These are phyloP conservation scores for Aleurites moluccanus DNA, from an alignment of 441 rosid genomes.

Conservation along the genomic window DNA sequence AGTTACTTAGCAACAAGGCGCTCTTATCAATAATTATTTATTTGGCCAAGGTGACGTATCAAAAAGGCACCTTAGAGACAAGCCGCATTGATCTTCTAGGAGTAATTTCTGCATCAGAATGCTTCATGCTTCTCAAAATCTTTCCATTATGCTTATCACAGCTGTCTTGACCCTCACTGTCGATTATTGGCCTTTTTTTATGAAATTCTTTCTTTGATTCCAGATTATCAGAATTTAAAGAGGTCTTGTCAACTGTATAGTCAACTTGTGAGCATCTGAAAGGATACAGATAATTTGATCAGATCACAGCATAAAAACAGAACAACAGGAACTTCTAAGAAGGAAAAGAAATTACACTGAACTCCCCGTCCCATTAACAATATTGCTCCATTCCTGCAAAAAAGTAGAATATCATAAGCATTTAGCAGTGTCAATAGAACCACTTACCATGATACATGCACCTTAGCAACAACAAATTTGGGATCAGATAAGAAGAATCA, in stretches of 20 bases:
- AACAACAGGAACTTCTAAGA: conserved; percentile 17
- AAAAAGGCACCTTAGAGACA: conserved; percentile 50
- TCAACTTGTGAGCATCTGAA: conserved; percentile 49
- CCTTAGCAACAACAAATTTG: neutral
- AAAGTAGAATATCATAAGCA: conserved; percentile 23
- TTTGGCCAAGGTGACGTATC: conserved; percentile 16
- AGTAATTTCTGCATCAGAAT: conserved; percentile 29
- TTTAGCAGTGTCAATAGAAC: conserved; percentile 16
- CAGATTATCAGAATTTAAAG: conserved; percentile 28
- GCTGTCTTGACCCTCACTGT: conserved; percentile 29
- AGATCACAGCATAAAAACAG: conserved; percentile 26
- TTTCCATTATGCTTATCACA: conserved; percentile 27
- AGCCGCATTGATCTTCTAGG: conserved; percentile 61
- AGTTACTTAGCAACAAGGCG: neutral
- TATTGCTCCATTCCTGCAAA: conserved; percentile 66
- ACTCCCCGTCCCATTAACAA: conserved; percentile 45
- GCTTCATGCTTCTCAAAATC: conserved; percentile 39
- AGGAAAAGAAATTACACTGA: conserved; percentile 54
- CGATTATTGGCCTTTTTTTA: conserved; percentile 37
- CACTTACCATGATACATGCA: neutral
- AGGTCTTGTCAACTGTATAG: conserved; percentile 29
- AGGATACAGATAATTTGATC: conserved; percentile 22
- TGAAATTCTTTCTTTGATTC: conserved; percentile 30
- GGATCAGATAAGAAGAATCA: neutral
- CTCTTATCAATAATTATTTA: neutral